Evolutionary conservation across 78 protist genomes (phyloP).

Genomic region (Monocercomonoides exilis): DNA sequence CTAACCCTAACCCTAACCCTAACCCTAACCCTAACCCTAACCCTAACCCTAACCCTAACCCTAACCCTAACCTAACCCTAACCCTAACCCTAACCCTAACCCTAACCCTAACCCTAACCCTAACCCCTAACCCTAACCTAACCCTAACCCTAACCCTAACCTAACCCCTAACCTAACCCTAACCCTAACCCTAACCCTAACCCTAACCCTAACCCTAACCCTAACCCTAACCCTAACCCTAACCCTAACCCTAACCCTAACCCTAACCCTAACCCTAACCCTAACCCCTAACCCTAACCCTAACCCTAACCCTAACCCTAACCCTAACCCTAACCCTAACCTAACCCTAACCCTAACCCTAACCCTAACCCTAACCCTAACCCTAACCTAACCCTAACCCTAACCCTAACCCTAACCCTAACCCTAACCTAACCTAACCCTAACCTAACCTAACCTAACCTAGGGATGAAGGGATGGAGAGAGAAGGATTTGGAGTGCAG

Average conservation of each 20-base stretch:
- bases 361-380: conserved; percentile 7
- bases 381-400: conserved; percentile 9
- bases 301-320: conserved; percentile 8
- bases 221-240: conserved; percentile 8
- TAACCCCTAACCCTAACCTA: too few species aligned
- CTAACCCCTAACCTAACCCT: too few species aligned
- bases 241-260: conserved; percentile 7
- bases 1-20: conserved; percentile 8
- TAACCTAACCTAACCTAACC: too few species aligned
- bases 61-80: too few species aligned
- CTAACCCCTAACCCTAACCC: too few species aligned
- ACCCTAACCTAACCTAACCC: too few species aligned
- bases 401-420: conserved; percentile 7
- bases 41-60: too few species aligned
- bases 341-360: conserved; percentile 8
- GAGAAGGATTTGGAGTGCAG: too few species aligned
- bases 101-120: conserved; percentile 8
- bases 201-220: conserved; percentile 9
- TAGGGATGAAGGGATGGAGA: too few species aligned
- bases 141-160: too few species aligned
- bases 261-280: too few species aligned
- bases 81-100: conserved; percentile 7
- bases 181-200: conserved; percentile 7
- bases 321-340: too few species aligned
- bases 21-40: background rate